Evolutionary conservation across 1,284 basidiomycete genomes (phyloP), one percentile per base, ranked within the genome.

Genomic region (Tetrapyrgos nigripes): DNA sequence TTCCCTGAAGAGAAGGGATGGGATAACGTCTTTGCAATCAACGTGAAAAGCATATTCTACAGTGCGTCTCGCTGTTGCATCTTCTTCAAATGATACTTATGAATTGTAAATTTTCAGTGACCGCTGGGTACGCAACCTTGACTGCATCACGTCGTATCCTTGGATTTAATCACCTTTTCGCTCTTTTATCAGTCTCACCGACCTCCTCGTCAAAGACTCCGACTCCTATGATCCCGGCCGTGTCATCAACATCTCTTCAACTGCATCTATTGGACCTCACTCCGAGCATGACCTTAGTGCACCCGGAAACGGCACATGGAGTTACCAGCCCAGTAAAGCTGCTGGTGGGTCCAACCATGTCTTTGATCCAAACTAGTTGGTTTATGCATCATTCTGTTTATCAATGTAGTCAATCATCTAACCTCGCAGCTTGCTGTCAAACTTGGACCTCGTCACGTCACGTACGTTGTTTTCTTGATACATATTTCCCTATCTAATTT

Each of bases 211-310:
- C 28, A 91, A 93, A 67, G 88, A 85, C 61, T 80, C 91, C 0
- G 86, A 80, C 17, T 83, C 85, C 26, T 66, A 74, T 35, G 88
- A 94, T 67, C 92, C 92, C 1, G 89, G 81, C 1, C 83, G 87
- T 26, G 87, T 94, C 13, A 86, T 94, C 73, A 93, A 92, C 69
- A 90, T 96, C 66, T 92, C 93, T 2, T 94, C 92, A 0, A 81
- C 85, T 3, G 83, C 91, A 0, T 86, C 89, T 4, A 76, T 91
- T 23, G 79, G 79, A 49, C 82, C 92, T 3, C 75, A 78, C 1
- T 79, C 79, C 14, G 86, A 84, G 64, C 74, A 79, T 26, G 61
- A 70, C 0, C 72, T 93, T 10, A 83, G 87, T 14, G 77, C 72
- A 2, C 72, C 73, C 1, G 91, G 89, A 1, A 79, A 76, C 29